Evolutionary conservation across 2,329 filamentous ascomycete genomes (phyloP), one percentile per base, ranked within the genome.

Genomic region (Fusarium sp.): DNA sequence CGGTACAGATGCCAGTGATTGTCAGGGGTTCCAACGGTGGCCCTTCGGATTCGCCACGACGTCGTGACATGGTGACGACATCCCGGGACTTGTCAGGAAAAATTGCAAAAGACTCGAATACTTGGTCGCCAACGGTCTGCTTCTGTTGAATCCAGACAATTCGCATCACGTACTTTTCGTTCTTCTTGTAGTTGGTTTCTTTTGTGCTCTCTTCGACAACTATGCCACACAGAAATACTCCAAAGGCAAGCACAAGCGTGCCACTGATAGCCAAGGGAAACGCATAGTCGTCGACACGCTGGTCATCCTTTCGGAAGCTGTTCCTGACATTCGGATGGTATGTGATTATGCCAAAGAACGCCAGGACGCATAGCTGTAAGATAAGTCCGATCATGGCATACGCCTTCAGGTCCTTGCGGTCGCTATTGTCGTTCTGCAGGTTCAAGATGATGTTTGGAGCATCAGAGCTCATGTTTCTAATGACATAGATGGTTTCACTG

Each of bases 121-220:
- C 40, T 20, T 82, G 80, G 30, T 82, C 79, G 30, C 63, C 79
- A 0, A 82, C 76, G 0, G 58, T 77, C 22, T 74, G 67, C 0
- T 43, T 40, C 54, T 72, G 70, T n/a, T 83, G 81, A 0, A 84
- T 54, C 81, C 80, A 83, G 5, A 80, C 22, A n/a, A 70, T 15
- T 4, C 38, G n/a, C 47, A 4, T 81, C 9, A 20, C 65, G 57
- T 30, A 67, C 62, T 25, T 27, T 3, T 37, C 22, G 3, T 33
- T 35, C 20, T 5, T 35, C 22, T 37, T 11, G 5, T 56, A 56
- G 11, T 4, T 30, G 0, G 17, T 25, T 27, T 57, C 33, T 7
- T 4, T 33, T 0, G 54, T 57, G 9, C 54, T 38, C 4, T 8
- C 4, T 1, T 57, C 54, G 14, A 57, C 32, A 0, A 57, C 33